These are phyloP conservation scores for Alternaria triticina DNA, from an alignment of 2,329 filamentous ascomycete genomes.

Conservation along the genomic window DNA sequence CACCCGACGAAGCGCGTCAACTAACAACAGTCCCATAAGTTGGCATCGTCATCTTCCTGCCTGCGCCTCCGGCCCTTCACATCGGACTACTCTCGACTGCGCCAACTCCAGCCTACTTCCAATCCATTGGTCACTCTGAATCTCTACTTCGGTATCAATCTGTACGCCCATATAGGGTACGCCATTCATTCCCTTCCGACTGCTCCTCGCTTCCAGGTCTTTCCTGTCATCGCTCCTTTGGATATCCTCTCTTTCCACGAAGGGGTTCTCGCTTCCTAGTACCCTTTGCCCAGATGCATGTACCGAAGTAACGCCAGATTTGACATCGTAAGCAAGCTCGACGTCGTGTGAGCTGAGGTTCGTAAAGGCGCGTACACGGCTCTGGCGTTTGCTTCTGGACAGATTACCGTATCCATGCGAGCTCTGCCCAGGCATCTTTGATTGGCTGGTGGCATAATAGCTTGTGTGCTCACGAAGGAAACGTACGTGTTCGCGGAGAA, in stretches of 20 bases:
- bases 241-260: slow-evolving; percentile 15
- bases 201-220: not conserved
- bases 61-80: slow-evolving; percentile 12
- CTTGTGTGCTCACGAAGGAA: slow-evolving; percentile 37
- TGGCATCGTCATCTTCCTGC: not conserved
- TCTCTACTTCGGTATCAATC: slow-evolving; percentile 37
- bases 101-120: slow-evolving; percentile 2
- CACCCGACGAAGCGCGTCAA: not conserved
- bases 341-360: slow-evolving; percentile 28
- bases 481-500: slow-evolving; percentile 54
- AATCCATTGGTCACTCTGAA: slow-evolving; percentile 29
- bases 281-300: slow-evolving; percentile 10
- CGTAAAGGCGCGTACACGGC: slow-evolving; percentile 5
- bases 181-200: slow-evolving; percentile 14
- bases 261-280: slow-evolving; percentile 8
- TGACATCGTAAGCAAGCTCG: slow-evolving; percentile 22
- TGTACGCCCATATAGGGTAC: slow-evolving; percentile 25
- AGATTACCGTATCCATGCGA: slow-evolving; percentile 26
- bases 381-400: slow-evolving; percentile 15
- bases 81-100: slow-evolving; percentile 8
- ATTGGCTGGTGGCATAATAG: slow-evolving; percentile 16
- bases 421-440: slow-evolving; percentile 25
- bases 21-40: not conserved
- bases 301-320: slow-evolving; percentile 13
- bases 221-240: slow-evolving; percentile 28